Conservation (phyloP, 2,329 filamentous ascomycete species). For the Penicillium sp. region DNA sequence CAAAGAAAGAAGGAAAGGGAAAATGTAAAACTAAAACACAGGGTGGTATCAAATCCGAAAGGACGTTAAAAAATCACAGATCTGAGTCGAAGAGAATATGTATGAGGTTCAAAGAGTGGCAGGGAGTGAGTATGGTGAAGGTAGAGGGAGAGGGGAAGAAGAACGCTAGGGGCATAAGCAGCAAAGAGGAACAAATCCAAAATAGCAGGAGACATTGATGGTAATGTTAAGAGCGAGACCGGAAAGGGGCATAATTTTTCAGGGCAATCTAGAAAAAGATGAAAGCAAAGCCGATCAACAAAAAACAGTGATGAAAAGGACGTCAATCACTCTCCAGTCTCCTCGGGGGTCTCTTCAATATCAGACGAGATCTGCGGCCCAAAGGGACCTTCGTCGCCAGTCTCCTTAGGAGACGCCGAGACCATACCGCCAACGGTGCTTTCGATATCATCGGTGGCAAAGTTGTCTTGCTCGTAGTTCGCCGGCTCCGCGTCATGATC, state of each 20-base stretch:
- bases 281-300: not conserved
- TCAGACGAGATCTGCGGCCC: conserved; percentile 29
- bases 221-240: not conserved
- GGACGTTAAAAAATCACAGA: conserved; percentile 23
- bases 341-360: not conserved
- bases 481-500: conserved; percentile 59
- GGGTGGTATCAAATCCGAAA: conserved; percentile 31
- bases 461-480: conserved; percentile 47
- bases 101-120: conserved; percentile 16
- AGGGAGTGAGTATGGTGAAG: not conserved
- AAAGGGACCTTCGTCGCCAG: conserved; percentile 31
- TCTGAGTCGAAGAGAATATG: conserved; percentile 17
- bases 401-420: conserved; percentile 34
- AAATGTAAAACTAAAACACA: not conserved
- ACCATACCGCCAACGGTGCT: conserved; percentile 47
- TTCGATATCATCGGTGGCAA: conserved; percentile 51
- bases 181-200: not conserved
- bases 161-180: conserved; percentile 3
- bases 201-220: not conserved
- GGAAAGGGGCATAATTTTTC: not conserved
- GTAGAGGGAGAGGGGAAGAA: not conserved
- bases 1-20: conserved; percentile 2
- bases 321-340: conserved; percentile 3
- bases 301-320: not conserved
- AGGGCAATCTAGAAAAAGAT: not conserved